Evolutionary conservation across 2,329 filamentous ascomycete genomes (phyloP).

Genomic region (Phoma sp.): DNA sequence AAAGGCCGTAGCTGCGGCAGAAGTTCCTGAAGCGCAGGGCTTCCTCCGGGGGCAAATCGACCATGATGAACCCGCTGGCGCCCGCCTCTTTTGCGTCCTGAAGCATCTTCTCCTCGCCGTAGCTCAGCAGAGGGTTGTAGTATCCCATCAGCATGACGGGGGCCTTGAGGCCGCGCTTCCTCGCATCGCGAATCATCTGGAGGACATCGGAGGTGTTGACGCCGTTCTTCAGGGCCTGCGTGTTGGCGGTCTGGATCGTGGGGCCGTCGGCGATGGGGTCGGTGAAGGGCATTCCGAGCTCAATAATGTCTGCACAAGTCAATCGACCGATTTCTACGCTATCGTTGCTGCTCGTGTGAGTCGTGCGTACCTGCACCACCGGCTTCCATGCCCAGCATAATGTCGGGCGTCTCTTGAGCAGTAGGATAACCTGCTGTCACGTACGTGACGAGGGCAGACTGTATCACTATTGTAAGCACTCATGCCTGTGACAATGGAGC

Average conservation of each 20-base stretch:
- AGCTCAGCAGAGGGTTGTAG: conserved; percentile 94
- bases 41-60: conserved; percentile 94
- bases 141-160: conserved; percentile 97
- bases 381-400: conserved; percentile 87
- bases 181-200: conserved; percentile 81
- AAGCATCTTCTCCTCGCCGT: conserved; percentile 89
- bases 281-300: conserved; percentile 95
- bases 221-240: conserved; percentile 83
- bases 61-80: conserved; percentile 95
- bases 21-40: conserved; percentile 88
- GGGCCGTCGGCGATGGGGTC: conserved; percentile 98
- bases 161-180: conserved; percentile 75
- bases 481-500: not conserved
- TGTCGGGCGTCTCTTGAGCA: conserved; percentile 79
- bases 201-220: conserved; percentile 82
- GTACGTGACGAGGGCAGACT: conserved; percentile 91
- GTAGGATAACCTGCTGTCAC: conserved; percentile 93
- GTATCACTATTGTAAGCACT: conserved; percentile 23
- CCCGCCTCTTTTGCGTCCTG: conserved; percentile 83
- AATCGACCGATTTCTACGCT: conserved; percentile 18
- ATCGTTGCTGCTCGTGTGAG: conserved; percentile 1
- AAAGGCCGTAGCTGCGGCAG: conserved; percentile 80
- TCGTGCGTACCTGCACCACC: conserved; percentile 78
- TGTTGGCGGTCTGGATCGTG: conserved; percentile 95
- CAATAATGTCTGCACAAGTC: conserved; percentile 76